Base-by-base conservation (phyloP, 2,329 filamentous ascomycete species). In the Colletotrichum graminicola region DNA sequence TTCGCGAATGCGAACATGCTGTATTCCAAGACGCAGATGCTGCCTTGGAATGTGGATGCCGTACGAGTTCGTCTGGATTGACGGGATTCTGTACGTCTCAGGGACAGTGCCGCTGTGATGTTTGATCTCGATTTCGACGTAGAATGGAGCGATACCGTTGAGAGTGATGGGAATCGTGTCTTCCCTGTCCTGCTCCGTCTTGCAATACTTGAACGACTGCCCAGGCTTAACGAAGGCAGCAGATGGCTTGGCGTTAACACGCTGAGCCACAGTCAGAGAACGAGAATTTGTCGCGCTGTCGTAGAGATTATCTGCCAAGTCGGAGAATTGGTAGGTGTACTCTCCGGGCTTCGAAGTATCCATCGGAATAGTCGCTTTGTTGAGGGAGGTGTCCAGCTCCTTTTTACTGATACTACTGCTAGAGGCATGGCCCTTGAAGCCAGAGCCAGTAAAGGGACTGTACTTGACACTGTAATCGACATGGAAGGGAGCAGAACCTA, bases 141-240 rank as follows among this genome's bases (percentile, higher is more conserved):
- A 92, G 83, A 99, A 99, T 0, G 96, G 96, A 8, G 95, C 90
- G 21, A 92, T 86, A 49, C 96, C 96, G 71, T 92, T 92, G 23
- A 99, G 87, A 2, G 89, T 91, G 71, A 99, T 92, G 0, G 95
- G 95, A 66, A 99, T 97, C 51, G 89, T 90, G 77, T 99, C 95
- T 76, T 97, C 94, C 41, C 91, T 90, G 65, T 90, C 90, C 62
- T 92, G 89, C 76, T 97, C 94, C 59, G 94, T 91, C 79, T 94
- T 92, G 83, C 96, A 99, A 82, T 95, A 97, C 79, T 96, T 97
- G 85, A 98, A 98, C 0, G 94, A 95, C 80, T 96, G 96, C 21
- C 95, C 95, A 3, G 95, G 94, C 75, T 93, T 93, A 70, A 88
- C 87, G 78, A 99, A 99, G 6, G 88, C 86, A 5, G 95, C 96